phyloP scores from a whole-genome alignment of 192 early-diverging fungal species.

The Backusella circina region DNA sequence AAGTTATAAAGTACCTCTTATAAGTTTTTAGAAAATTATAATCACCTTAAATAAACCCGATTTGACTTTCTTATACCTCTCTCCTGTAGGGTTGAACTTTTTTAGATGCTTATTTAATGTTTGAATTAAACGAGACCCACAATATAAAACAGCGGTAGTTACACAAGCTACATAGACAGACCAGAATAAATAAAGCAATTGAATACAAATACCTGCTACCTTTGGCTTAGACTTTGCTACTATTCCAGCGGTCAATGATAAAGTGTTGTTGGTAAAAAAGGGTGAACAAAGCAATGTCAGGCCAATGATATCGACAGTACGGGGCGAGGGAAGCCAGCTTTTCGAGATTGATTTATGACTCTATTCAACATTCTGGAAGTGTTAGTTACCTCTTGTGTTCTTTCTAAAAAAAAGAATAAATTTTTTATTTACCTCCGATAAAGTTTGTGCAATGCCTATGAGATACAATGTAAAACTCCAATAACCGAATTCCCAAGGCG shows the following conservation, averaged over 20 bases:
- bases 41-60: not conserved
- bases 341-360: not conserved
- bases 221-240: not conserved
- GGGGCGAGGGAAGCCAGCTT: not conserved
- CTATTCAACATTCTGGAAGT: not conserved
- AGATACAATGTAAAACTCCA: not conserved
- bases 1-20: too few species aligned
- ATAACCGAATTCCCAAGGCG: not conserved
- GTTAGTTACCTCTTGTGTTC: not conserved
- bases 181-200: not conserved
- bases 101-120: not conserved
- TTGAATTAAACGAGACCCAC: not conserved
- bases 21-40: not conserved
- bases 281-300: not conserved
- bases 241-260: not conserved
- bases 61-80: not conserved
- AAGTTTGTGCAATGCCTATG: not conserved
- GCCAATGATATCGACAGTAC: not conserved
- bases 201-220: not conserved
- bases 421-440: not conserved
- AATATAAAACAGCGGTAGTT: not conserved
- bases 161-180: not conserved
- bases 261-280: not conserved
- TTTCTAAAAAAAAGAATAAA: too few species aligned
- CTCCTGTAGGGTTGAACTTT: not conserved